phyloP scores from a whole-genome alignment of 805 yeast species.

The Saccharomycopsis sp. region DNA sequence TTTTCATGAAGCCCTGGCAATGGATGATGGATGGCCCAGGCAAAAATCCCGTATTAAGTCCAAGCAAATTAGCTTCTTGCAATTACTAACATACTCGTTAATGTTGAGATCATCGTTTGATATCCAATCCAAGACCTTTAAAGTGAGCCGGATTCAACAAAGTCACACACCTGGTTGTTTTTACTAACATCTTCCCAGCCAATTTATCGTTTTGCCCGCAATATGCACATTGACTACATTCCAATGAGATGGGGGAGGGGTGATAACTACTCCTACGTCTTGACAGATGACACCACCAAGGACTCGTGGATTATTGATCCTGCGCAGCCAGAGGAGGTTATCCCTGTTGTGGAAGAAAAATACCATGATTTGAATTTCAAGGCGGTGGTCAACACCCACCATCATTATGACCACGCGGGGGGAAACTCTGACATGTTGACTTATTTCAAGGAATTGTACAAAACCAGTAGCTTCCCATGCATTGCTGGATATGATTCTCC shows the following conservation, averaged over 20 bases:
- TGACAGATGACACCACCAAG: slow-evolving; percentile 56
- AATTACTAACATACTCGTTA: no score
- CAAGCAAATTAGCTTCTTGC: no score
- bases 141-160: no score
- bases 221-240: slow-evolving; percentile 73
- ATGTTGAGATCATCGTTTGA: no score
- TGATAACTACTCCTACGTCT: slow-evolving; percentile 79
- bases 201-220: no score
- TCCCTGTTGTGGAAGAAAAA: slow-evolving; percentile 10
- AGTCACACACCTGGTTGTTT: no score
- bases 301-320: slow-evolving; percentile 87
- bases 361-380: slow-evolving; percentile 37
- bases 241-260: slow-evolving; percentile 96
- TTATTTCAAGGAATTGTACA: slow-evolving; percentile 24
- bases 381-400: slow-evolving; percentile 91
- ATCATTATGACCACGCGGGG: slow-evolving; percentile 90
- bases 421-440: slow-evolving; percentile 46
- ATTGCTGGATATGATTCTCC: slow-evolving; percentile 84
- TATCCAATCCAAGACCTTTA: no score
- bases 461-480: slow-evolving; percentile 45
- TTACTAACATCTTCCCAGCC: no score
- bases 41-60: no score
- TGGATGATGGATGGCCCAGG: no score
- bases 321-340: slow-evolving; percentile 66
- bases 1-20: no score